A percentile compares a stretch with the other conserved stretches of the same genome.
Evolutionary conservation across 1,284 basidiomycete species (phyloP).

Genomic region (Leccinum fuscescens): DNA sequence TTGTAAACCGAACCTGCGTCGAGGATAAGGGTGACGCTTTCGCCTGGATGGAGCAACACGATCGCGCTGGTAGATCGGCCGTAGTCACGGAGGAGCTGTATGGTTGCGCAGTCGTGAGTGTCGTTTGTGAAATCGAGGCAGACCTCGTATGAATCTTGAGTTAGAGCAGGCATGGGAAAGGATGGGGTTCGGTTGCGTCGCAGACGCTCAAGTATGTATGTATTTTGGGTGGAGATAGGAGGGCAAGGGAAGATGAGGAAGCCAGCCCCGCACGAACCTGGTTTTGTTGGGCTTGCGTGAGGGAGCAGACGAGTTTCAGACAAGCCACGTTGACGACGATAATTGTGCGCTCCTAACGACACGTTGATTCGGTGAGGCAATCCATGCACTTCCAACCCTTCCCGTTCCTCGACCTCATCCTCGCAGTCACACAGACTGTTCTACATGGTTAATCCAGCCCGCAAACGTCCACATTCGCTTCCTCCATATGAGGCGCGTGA

Average conservation of each 20-base stretch:
- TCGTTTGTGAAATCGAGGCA: constrained; percentile 69
- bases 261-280: constrained; percentile 24
- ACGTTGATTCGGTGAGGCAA: constrained; percentile 32
- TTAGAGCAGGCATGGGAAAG: constrained; percentile 45
- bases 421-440: background rate
- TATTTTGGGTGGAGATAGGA: constrained; percentile 15
- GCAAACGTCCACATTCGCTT: constrained; percentile 20
- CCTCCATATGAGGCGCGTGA: constrained; percentile 12
- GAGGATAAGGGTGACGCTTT: constrained; percentile 62
- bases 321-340: constrained; percentile 32
- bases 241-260: constrained; percentile 16
- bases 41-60: constrained; percentile 59
- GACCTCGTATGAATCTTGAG: constrained; percentile 53
- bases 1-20: constrained; percentile 67
- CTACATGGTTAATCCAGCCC: constrained; percentile 28
- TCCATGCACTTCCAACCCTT: constrained; percentile 17
- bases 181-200: constrained; percentile 15
- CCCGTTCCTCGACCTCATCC: constrained; percentile 35
- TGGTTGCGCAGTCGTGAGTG: constrained; percentile 59
- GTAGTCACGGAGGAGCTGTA: constrained; percentile 65
- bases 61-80: constrained; percentile 53
- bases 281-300: constrained; percentile 36
- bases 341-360: constrained; percentile 36
- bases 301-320: constrained; percentile 33
- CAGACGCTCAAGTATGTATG: constrained; percentile 22